Base-by-base conservation (phyloP, 179 eudicot species). In the Camellia oleifera region DNA sequence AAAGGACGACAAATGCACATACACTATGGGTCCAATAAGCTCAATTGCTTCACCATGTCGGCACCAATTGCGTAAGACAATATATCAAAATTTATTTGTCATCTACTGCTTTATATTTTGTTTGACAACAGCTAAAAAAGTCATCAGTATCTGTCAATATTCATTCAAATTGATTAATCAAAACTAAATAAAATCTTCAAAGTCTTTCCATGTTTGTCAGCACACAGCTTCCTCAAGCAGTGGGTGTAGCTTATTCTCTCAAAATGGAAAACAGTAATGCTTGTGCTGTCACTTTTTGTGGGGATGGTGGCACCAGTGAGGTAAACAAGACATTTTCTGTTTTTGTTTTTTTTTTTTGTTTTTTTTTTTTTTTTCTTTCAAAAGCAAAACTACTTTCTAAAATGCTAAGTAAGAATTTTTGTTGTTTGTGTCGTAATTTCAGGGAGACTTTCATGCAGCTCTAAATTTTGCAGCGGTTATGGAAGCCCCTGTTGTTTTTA, bases 401-500 rank as follows among this genome's bases (percentile, higher is more conserved):
- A 17, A 61, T 17, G 26, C 9, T 18, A 61, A 18, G 7, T 18
- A 61, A 52, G 20, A 5, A 66, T 14, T 53, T 69, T 68, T 32
- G 67, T 54, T 20, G 15, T 32, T 52, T 67, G 26, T 56, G 14
- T 54, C 50, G 58, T 79, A 44, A 58, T 71, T 46, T 75, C 81
- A 93, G 98, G 96, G 98, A 77, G 97, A 91, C 84, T 94, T 90
- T 88, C 98, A 94, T 83, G 98, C 94, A 63, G 91, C 88, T 74
- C 61, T 94, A 56, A 92, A 94, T 81, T 91, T 94, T 84, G 98
- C 96, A 46, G 95, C 98, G 48, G 97, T 94, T 18, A 53, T 89
- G 88, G 97, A 91, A 79, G 92, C 87, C 1, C 98, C 98, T 0
- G 90, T 88, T 75, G 70, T 94, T 73, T 94, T 92, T 76, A 70